Conservation (phyloP, 176 grass and related monocot species). For the Pontederia paniculata region DNA sequence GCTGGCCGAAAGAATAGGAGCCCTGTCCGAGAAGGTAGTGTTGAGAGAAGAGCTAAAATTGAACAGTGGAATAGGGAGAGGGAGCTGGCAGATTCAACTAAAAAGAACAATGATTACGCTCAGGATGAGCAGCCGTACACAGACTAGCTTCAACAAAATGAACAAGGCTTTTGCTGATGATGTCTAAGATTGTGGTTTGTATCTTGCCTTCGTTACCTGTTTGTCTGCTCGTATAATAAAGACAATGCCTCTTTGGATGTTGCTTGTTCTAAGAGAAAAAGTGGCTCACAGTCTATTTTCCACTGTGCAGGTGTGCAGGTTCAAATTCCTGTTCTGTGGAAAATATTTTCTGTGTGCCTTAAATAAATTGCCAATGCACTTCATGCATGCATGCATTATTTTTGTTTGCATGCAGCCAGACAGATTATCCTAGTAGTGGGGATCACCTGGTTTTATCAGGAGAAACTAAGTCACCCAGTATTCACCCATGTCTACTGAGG, state of each 20-base stretch:
- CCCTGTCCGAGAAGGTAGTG: slow-evolving; percentile 21
- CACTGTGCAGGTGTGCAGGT: slow-evolving; percentile 31
- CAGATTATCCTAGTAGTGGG: background rate
- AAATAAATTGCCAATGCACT: slow-evolving; percentile 3
- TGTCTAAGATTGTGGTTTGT: slow-evolving; percentile 3
- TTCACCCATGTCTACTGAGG: background rate
- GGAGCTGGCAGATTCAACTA: slow-evolving; percentile 14
- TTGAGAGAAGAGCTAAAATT: slow-evolving; percentile 24
- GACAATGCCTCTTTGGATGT: slow-evolving; percentile 1
- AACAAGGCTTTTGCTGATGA: background rate
- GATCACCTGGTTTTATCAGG: background rate
- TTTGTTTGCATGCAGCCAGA: background rate
- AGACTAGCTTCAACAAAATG: slow-evolving; percentile 6
- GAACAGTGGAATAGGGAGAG: slow-evolving; percentile 25
- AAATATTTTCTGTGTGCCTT: slow-evolving; percentile 10
- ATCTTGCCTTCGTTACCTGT: background rate
- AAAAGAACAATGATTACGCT: slow-evolving; percentile 6
- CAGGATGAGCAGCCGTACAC: background rate
- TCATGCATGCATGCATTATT: slow-evolving; percentile 6
- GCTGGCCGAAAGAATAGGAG: slow-evolving; percentile 19
- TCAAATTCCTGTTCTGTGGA: slow-evolving; percentile 26
- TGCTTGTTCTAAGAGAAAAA: slow-evolving; percentile 13
- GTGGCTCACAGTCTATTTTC: slow-evolving; percentile 25
- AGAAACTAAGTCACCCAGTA: background rate
- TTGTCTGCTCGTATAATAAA: background rate